phyloP scores from a whole-genome alignment of 495 filamentous ascomycete genomes.

The Rostrohypoxylon terebratum region DNA sequence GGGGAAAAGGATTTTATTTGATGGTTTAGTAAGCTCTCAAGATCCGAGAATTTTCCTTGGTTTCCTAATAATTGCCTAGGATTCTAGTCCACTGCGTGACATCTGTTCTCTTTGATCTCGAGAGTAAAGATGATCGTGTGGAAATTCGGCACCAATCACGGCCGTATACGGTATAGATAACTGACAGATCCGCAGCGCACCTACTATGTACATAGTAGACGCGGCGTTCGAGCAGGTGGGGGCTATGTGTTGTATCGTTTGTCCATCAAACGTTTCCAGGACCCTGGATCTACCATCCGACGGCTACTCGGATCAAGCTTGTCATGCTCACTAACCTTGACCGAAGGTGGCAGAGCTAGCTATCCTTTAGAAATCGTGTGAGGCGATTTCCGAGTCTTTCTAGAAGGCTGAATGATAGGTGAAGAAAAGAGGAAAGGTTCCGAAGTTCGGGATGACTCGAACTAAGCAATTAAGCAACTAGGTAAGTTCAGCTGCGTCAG shows the following conservation, averaged over 20 bases:
- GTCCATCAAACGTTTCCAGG: constrained; percentile 26
- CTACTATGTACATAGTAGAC: constrained; percentile 42
- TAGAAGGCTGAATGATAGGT: constrained; percentile 39
- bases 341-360: constrained; percentile 36
- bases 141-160: constrained; percentile 39
- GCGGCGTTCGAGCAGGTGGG: constrained; percentile 27
- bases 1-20: constrained; percentile 1
- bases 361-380: neutral
- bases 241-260: constrained; percentile 35
- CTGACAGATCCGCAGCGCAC: constrained; percentile 41
- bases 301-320: constrained; percentile 14
- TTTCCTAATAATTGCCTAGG: neutral
- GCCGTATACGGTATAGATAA: constrained; percentile 25
- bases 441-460: neutral
- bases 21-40: constrained; percentile 16
- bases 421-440: neutral
- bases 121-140: constrained; percentile 16
- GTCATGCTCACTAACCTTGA: constrained; percentile 22
- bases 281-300: constrained; percentile 14
- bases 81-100: constrained; percentile 5
- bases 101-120: constrained; percentile 24
- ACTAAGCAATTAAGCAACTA: neutral
- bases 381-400: constrained; percentile 31
- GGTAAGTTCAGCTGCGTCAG: constrained; percentile 30
- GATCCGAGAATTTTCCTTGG: constrained; percentile 1